phyloP scores from a whole-genome alignment of 1,139 yeast species.

The Sugiyamaella paludigena region DNA sequence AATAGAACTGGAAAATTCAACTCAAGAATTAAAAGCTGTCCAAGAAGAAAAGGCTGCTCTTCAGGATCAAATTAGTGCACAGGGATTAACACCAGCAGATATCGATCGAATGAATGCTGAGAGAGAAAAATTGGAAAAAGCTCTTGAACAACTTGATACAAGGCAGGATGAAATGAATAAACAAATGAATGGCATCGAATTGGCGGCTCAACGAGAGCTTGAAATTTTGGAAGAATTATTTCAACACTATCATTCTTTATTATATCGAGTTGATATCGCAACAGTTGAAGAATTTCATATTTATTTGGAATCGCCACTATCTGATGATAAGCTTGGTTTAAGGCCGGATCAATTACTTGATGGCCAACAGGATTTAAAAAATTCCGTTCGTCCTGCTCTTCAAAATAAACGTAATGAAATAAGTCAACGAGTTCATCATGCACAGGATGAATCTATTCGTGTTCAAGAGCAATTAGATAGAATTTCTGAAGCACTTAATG shows the following conservation, averaged over 20 bases:
- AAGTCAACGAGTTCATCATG: constrained; percentile 47
- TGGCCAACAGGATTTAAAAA: constrained; percentile 32
- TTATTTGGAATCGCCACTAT: constrained; percentile 33
- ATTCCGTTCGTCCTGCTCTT: constrained; percentile 42
- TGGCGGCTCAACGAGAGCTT: constrained; percentile 47
- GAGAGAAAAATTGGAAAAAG: constrained; percentile 54
- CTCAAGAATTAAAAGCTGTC: constrained; percentile 44
- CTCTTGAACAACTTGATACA: constrained; percentile 51
- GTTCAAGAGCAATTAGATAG: constrained; percentile 62
- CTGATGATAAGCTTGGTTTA: constrained; percentile 43
- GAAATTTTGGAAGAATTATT: constrained; percentile 53
- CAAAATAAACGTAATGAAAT: constrained; percentile 50
- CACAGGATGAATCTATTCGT: constrained; percentile 59
- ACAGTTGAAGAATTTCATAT: constrained; percentile 34
- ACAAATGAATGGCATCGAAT: constrained; percentile 47
- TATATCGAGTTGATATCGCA: constrained; percentile 46
- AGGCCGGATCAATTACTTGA: constrained; percentile 43
- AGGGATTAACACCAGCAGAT: constrained; percentile 60
- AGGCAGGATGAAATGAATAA: constrained; percentile 42
- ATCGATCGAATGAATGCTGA: constrained; percentile 63
- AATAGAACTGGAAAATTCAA: constrained; percentile 51
- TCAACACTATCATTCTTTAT: constrained; percentile 54
- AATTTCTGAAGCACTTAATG: constrained; percentile 52
- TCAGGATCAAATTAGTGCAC: constrained; percentile 48
- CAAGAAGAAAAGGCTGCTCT: constrained; percentile 48